These are phyloP conservation scores for Agastache rugosa DNA, from an alignment of 257 asterid species.

Conservation along the genomic window DNA sequence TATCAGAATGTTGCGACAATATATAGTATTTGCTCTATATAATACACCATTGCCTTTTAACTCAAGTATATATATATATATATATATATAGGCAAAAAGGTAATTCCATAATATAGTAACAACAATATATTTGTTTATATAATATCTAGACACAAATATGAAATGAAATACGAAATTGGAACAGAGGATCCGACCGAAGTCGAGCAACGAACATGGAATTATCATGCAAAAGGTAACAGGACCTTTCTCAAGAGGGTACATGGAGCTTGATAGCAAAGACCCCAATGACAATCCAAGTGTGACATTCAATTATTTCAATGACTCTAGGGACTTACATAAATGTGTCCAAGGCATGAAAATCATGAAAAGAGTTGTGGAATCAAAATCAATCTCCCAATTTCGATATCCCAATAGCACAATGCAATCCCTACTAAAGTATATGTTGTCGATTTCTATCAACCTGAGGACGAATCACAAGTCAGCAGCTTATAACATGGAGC, in stretches of 20 bases:
- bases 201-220: slow-evolving; percentile 44
- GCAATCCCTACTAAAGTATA: slow-evolving; percentile 44
- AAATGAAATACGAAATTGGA: background rate
- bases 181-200: background rate
- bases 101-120: too few species aligned
- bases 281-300: slow-evolving; percentile 74
- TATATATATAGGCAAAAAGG: too few species aligned
- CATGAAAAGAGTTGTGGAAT: slow-evolving; percentile 51
- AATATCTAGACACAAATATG: background rate
- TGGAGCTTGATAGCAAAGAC: slow-evolving; percentile 60
- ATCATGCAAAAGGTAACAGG: slow-evolving; percentile 65
- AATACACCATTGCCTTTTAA: too few species aligned
- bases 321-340: slow-evolving; percentile 66
- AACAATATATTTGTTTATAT: too few species aligned
- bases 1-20: too few species aligned
- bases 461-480: slow-evolving; percentile 51
- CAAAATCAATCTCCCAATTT: slow-evolving; percentile 46
- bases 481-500: slow-evolving; percentile 56
- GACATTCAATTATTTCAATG: slow-evolving; percentile 78
- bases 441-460: slow-evolving; percentile 51
- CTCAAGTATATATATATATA: too few species aligned
- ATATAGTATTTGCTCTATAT: too few species aligned
- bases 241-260: slow-evolving; percentile 68
- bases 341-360: slow-evolving; percentile 70
- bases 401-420: slow-evolving; percentile 53